Base-by-base conservation (phyloP, 495 filamentous ascomycete species). In the Platismatia glauca region DNA sequence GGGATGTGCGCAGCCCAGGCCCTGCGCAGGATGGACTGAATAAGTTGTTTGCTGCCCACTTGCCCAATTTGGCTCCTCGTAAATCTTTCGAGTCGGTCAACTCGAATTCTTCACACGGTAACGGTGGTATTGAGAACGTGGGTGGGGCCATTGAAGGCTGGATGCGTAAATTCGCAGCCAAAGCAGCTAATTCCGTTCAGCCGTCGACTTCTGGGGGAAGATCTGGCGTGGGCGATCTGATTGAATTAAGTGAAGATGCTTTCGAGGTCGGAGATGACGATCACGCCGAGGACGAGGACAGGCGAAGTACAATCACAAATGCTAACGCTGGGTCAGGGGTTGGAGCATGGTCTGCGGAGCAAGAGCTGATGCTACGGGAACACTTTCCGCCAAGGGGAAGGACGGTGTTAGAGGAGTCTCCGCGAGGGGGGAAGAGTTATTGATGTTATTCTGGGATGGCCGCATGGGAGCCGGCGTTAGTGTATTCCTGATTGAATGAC, bases 71-170 rank as follows among this genome's bases (percentile, higher is more conserved):
- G 11, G 82, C 85, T 29, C 82, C 81, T 1, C 76, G 74, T n/a
- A 52, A 71, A 8, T 77, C 75, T 9, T 75, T 75, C 37, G 80
- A 76, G 63, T 73, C 76, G 63, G 71, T 74, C 65, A 72, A 67
- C 4, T 76, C 78, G 61, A 74, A 71, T 64, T 70, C 72, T 74
- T 84, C 76, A 71, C 85, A 70, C 1, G 79, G 85, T 1, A 58
- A 55, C 20, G 39, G 56, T 43, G 65, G 65, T 22, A 72, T 97
- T 8, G 92, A 96, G 67, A 88, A 90, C 59, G 84, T 95, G 3
- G 91, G 91, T 0, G 86, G 88, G 16, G 88, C 86, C 16, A 82
- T 98, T 35, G 93, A 97, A 72, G 84, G 86, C 9, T 98, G 94
- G 90, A 79, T 97, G 65, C 78, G 91, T 50, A 90, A 87, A 64